phyloP scores from a whole-genome alignment of 2,329 filamentous ascomycete genomes.

The Sclerotinia borealis region DNA sequence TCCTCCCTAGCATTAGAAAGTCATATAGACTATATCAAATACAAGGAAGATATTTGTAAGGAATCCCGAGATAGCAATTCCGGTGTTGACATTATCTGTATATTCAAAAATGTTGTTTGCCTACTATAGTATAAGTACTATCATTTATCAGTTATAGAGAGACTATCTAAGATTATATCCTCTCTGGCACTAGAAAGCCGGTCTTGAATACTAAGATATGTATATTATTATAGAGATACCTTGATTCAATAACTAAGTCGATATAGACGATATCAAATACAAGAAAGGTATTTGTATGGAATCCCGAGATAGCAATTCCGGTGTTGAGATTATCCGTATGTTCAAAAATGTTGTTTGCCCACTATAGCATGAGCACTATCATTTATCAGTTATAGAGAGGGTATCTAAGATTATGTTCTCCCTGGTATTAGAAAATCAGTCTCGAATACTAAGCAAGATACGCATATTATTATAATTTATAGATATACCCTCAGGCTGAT shows the following conservation, averaged over 20 bases:
- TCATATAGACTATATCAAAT: neutral
- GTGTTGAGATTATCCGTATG: neutral
- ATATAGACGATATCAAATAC: neutral
- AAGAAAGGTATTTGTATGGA: slow-evolving; percentile 2
- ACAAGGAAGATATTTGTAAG: slow-evolving; percentile 2
- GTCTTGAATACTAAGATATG: neutral
- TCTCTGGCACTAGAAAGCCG: neutral
- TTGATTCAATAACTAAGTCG: neutral
- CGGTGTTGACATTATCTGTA: neutral
- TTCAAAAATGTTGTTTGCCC: too few species aligned
- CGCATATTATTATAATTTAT: neutral
- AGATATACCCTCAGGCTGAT: neutral
- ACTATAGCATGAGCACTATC: too few species aligned
- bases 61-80: neutral
- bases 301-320: neutral
- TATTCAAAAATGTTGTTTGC: too few species aligned
- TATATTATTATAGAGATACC: neutral
- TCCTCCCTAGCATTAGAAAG: neutral
- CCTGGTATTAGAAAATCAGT: neutral
- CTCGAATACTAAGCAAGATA: neutral
- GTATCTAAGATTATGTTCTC: too few species aligned
- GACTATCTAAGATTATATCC: too few species aligned
- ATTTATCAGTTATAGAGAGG: too few species aligned
- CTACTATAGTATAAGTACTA: too few species aligned
- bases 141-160: too few species aligned